Conservation (phyloP, 805 yeast genomes). For the Scheffersomyces coipomensis region DNA sequence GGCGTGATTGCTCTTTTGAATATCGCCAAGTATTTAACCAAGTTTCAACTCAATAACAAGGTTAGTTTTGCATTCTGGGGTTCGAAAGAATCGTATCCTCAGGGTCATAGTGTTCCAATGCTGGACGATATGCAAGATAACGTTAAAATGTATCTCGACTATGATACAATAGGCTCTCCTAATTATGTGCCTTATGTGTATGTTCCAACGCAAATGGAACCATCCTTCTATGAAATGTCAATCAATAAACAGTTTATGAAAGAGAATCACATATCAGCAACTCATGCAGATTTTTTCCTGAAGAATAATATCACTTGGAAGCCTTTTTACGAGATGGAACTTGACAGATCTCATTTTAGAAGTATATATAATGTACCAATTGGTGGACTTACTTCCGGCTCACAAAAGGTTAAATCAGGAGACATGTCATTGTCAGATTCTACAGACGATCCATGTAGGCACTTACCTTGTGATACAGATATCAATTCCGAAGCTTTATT, state of each 20-base stretch:
- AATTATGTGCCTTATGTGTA: slow-evolving; percentile 2
- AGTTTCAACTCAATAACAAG: slow-evolving; percentile 1
- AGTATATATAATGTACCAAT: background rate
- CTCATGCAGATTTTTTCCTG: background rate
- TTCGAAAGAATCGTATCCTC: no score
- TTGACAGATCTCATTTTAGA: background rate
- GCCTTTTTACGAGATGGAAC: no score
- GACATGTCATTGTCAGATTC: background rate
- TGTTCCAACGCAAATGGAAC: no score
- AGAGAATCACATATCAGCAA: background rate
- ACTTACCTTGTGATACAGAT: background rate
- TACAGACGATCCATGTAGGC: background rate
- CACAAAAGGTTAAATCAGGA: background rate
- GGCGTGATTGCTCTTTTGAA: background rate
- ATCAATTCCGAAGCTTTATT: background rate
- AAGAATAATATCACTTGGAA: background rate
- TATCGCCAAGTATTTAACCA: slow-evolving; percentile 4
- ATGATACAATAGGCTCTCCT: slow-evolving; percentile 2
- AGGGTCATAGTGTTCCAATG: no score
- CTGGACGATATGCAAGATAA: no score
- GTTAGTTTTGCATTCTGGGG: slow-evolving; percentile 5
- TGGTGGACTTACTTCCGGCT: background rate
- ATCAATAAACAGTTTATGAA: background rate
- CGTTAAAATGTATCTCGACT: slow-evolving; percentile 1
- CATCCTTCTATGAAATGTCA: background rate